These are phyloP conservation scores for Monosporascus sp. DNA, from an alignment of 2,329 filamentous ascomycete species.

Conservation along the genomic window DNA sequence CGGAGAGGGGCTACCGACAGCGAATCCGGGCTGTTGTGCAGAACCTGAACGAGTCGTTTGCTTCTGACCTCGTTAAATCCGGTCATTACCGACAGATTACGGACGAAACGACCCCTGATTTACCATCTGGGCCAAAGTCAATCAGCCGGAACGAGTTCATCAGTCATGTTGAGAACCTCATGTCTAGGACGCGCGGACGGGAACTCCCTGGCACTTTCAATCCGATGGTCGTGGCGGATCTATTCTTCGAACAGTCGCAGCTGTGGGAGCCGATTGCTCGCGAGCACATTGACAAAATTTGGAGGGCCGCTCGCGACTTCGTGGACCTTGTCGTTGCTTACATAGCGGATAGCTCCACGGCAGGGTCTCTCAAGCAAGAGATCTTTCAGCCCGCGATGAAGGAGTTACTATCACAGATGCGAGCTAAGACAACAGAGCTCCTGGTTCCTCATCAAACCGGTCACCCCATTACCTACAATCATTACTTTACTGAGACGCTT, in stretches of 20 bases:
- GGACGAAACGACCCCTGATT: slow-evolving; percentile 9
- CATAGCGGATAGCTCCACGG: slow-evolving; percentile 34
- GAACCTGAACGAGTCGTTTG: slow-evolving; percentile 42
- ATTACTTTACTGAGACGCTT: slow-evolving; percentile 35
- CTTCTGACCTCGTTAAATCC: slow-evolving; percentile 31
- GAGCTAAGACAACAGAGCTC: slow-evolving; percentile 38
- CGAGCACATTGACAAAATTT: slow-evolving; percentile 41
- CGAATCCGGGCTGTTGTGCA: slow-evolving; percentile 52
- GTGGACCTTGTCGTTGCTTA: slow-evolving; percentile 41
- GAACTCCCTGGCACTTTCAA: slow-evolving; percentile 60
- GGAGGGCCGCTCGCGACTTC: slow-evolving; percentile 40
- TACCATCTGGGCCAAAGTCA: not conserved
- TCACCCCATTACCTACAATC: slow-evolving; percentile 51
- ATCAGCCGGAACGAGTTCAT: slow-evolving; percentile 33
- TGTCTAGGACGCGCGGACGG: slow-evolving; percentile 40
- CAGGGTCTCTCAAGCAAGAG: slow-evolving; percentile 28
- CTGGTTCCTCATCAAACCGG: slow-evolving; percentile 38
- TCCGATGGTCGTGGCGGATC: slow-evolving; percentile 49
- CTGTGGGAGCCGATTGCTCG: slow-evolving; percentile 47
- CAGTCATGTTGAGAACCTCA: slow-evolving; percentile 30
- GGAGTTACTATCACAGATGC: slow-evolving; percentile 27
- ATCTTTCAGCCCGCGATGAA: slow-evolving; percentile 37
- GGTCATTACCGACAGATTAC: slow-evolving; percentile 33
- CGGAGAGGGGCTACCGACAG: slow-evolving; percentile 28
- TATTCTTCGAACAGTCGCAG: slow-evolving; percentile 54